A percentile compares a stretch with the other conserved stretches of the same genome.
These are phyloP conservation scores for Solanum pimpinellifolium DNA, from an alignment of 257 asterid genomes.

Conservation along the genomic window DNA sequence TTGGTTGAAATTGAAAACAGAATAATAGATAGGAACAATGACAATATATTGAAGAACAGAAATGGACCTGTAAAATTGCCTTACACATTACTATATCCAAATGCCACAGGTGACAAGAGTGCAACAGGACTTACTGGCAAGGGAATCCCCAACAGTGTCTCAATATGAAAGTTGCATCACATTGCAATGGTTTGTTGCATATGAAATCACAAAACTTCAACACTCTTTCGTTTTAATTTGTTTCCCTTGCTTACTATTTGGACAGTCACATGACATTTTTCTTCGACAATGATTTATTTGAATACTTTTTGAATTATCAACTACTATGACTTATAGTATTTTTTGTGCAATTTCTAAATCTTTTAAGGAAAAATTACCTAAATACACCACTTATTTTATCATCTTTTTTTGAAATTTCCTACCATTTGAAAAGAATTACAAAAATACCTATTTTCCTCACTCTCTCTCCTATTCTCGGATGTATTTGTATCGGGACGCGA, in stretches of 20 bases:
- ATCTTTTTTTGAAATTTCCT: neutral
- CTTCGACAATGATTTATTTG: neutral
- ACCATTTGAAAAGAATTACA: neutral
- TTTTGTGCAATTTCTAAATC: neutral
- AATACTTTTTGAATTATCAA: neutral
- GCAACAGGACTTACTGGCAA: constrained; percentile 12
- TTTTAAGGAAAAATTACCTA: too few species aligned
- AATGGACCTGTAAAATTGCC: constrained; percentile 14
- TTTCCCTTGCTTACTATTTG: neutral
- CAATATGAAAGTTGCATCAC: constrained; percentile 1
- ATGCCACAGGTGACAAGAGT: neutral
- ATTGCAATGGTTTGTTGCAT: neutral
- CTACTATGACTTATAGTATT: neutral
- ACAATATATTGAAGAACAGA: constrained; percentile 7
- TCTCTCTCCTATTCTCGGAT: neutral
- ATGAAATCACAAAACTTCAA: neutral
- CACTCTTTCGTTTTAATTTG: neutral
- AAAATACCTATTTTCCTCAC: neutral
- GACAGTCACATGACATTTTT: neutral
- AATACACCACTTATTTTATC: too few species aligned
- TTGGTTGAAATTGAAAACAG: constrained; percentile 8
- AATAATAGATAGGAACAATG: constrained; percentile 8
- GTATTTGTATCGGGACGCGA: neutral
- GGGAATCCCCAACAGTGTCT: constrained; percentile 23
- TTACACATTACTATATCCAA: constrained; percentile 18